Base-by-base conservation (phyloP, 257 asterid species). In the Agastache rugosa region DNA sequence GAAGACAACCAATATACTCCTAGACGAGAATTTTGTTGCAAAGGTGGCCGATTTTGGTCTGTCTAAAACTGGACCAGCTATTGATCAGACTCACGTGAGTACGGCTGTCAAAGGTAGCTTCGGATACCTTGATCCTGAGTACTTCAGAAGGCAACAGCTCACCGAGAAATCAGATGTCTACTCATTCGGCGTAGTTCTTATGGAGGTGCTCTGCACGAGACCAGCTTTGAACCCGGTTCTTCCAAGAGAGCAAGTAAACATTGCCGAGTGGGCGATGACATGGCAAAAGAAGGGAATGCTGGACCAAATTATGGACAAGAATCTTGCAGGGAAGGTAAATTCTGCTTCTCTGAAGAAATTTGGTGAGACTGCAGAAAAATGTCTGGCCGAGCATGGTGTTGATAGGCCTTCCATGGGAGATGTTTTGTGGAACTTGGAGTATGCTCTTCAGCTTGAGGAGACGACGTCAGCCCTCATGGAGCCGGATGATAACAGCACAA, bases 361-460 rank as follows among this genome's bases (percentile, higher is more conserved):
- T 7, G 96, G 94, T 16, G 96, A 88, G 87, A 87, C 94, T 0
- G 96, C 94, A 2, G 88, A 90, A 80, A 90, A 90, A 76, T 90
- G 96, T 67, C 39, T 90, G 81, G 80, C 90, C 0, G 96, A 90
- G 78, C 85, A 90, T 16, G 94, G 96, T 27, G 91, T 86, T 27
- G 94, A 90, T 53, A 80, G 96, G 81, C 96, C 96, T 58, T 82
- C 91, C 45, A 90, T 90, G 92, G 96, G 96, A 12, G 96, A 90
- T 50, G 91, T 90, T 45, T 77, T 90, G 78, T 90, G 96, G 96
- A 90, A 88, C 81, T 75, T 90, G 75, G 94, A 90, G 53, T 88
- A 90, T 68, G 96, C 94, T 34, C 88, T 90, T 61, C 96, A 88
- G 87, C 89, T 90, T 23, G 94, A 90, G 82, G 96, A 90, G 72